Evolutionary conservation across 2,329 filamentous ascomycete species (phyloP), one percentile per base, ranked within the genome.

Genomic region (Calonectria honghensis): DNA sequence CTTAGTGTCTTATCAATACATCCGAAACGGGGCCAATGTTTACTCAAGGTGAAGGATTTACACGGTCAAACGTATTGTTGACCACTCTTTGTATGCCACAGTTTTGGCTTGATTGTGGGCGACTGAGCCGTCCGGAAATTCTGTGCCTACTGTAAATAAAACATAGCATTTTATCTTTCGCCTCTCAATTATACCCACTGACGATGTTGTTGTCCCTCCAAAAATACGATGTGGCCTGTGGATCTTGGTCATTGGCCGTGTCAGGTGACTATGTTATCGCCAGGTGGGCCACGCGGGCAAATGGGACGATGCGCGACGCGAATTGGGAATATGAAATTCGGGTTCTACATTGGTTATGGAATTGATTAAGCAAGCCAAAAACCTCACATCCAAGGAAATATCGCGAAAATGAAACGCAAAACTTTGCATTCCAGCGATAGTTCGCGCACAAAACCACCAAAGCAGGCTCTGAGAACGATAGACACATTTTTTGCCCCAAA

Each of bases 251-350:
- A 4, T 45, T 7, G n/a, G 20, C 10, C 9, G 5, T 48, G 45
- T 48, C 45, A 48, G 45, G 45, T 48, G 45, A 48, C 10, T 24
- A 1, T 18, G 45, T 48, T 48, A 48, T 48, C 45, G n/a, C n/a
- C 10, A 4, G 18, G 45, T 48, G 45, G 45, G 45, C 45, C 45
- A 13, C 45, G n/a, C 45, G 45, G 13, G 9, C 45, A 48, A 48
- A 48, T 48, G 45, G 20, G 45, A 48, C 45, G 45, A 48, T 48
- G n/a, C 45, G 45, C 45, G 45, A 48, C 45, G 45, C 45, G 45
- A 48, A 48, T 24, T 13, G 10, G 45, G n/a, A 24, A 48, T 13
- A 24, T 24, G 10, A 11, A 1, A 10, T 48, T 2, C 3, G 9
- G 5, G 24, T 3, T 48, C 20, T 11, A 4, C 18, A 45, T 9